Evolutionary conservation across 805 yeast species (phyloP), one percentile per base, ranked within the genome.

Genomic region (Priceomyces castillae): DNA sequence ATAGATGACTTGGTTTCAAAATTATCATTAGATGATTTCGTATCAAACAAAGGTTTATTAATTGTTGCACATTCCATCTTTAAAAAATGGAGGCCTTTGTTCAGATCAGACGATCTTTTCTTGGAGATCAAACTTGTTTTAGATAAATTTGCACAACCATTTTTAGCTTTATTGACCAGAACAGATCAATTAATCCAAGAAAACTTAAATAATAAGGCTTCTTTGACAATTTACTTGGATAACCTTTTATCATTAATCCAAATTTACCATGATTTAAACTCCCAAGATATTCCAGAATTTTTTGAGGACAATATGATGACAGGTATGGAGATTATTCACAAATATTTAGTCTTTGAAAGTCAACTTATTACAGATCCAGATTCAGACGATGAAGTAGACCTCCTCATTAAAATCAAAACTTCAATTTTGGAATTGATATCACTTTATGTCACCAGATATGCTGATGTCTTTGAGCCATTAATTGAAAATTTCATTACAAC

Each of bases 281-380:
- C 97, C 65, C 99, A 95, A 67, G 99, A 94, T 65, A 84, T 94
- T 42, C 99, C 99, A 1, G 99, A 90, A 65, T 94, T 92, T 59
- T 94, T 94, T 61, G 99, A 95, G 67, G 98, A 94, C 65, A 78
- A 94, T 61, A 67, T 94, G 63, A 69, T 74, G 33, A 69, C 67
- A 14, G 90, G 95, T 42, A 87, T 95, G 94, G 73, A 73, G 4
- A 77, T 90, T 22, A 72, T 90, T 52, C 95, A 89, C 61, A 86
- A 86, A 64, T 92, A 90, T 61, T 71, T 94, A 45, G 67, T 74
- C 33, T 88, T 81, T 58, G 58, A 70, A 12, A 81, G 82, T 45
- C 69, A 76, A 0, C 49, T 81, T 40, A 62, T 86, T 4, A 67
- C 69, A 1, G 81, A 76, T 39, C 76, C 76, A 9, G 77, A 75